Evolutionary conservation across 2,329 filamentous ascomycete genomes (phyloP), one percentile per base, ranked within the genome.

Genomic region (Bimuria novae-zelandiae): DNA sequence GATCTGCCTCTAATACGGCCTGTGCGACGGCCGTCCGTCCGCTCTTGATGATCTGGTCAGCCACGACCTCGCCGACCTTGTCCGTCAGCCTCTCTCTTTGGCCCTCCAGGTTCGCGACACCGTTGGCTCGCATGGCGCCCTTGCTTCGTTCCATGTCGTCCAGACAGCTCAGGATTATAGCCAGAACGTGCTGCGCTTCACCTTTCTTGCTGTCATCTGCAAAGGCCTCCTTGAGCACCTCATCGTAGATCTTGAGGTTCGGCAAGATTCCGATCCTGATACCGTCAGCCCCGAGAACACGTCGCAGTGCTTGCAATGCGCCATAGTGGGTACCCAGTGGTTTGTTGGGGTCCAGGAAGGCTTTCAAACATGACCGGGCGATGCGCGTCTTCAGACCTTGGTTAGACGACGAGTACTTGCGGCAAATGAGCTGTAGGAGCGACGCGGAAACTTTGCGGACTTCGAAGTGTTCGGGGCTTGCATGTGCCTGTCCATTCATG

Each of bases 291-390:
- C 87, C 92, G 22, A 92, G 91, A 21, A 95, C 87, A 1, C 88
- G 85, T 1, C 88, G 82, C 2, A 99, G 79, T 1, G 92, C 93
- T 25, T 87, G 83, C 19, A 99, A 82, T 6, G 93, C 91, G 39
- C 94, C 94, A 70, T 94, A 99, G 66, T 96, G 90, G 1, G 93
- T 88, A 1, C 89, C 86, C 0, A 92, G 84, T 0, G 92, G 87
- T 68, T 92, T 91, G 37, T 87, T 85, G 0, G 91, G 90, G 66
- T 97, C 92, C 25, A 99, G 83, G 73, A 97, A 93, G 65, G 89
- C 87, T 76, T 96, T 96, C 29, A 97, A 83, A 67, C 92, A 97
- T 0, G 92, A 94, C n/a, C 94, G 84, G 3, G 92, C 92, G 25
- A 99, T 87, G 59, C 95, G 90, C 2, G 92, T 88, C 52, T 92